phyloP scores from a whole-genome alignment of 108 stramenopile genomes.

The Cyclotella baltica region DNA sequence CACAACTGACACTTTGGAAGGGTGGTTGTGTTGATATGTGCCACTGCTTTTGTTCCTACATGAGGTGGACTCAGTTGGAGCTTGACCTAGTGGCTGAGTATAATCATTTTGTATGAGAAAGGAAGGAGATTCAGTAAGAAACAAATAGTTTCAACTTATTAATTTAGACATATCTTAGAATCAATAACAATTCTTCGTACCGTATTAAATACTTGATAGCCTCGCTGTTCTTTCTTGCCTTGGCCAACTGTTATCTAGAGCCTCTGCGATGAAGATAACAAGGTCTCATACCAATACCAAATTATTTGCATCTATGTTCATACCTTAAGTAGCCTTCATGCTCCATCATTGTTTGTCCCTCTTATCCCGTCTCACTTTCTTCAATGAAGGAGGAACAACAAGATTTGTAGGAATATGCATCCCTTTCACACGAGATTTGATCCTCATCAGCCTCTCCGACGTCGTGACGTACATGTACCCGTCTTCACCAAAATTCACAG shows the following conservation, averaged over 20 bases:
- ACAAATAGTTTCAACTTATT: too few species aligned
- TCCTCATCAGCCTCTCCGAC: constrained; percentile 46
- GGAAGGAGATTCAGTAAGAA: not conserved
- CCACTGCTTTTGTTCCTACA: not conserved
- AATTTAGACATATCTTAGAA: too few species aligned
- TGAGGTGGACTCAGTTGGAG: constrained; percentile 15
- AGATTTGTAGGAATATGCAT: constrained; percentile 54
- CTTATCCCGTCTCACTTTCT: constrained; percentile 10
- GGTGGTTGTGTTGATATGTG: not conserved
- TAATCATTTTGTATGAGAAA: not conserved
- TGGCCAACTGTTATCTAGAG: too few species aligned
- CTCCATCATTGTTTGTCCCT: constrained; percentile 1
- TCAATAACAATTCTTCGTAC: too few species aligned
- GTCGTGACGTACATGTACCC: constrained; percentile 72
- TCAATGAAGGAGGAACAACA: constrained; percentile 32
- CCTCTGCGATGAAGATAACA: too few species aligned
- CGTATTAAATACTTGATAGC: too few species aligned
- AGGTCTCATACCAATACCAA: too few species aligned
- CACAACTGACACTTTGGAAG: constrained; percentile 17
- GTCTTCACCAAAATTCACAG: constrained; percentile 71
- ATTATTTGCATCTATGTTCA: too few species aligned
- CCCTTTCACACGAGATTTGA: constrained; percentile 52
- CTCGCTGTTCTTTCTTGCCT: too few species aligned
- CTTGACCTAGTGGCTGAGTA: not conserved
- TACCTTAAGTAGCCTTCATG: not conserved